phyloP scores from a whole-genome alignment of 345 rosid species.

The Kandelia obovata region DNA sequence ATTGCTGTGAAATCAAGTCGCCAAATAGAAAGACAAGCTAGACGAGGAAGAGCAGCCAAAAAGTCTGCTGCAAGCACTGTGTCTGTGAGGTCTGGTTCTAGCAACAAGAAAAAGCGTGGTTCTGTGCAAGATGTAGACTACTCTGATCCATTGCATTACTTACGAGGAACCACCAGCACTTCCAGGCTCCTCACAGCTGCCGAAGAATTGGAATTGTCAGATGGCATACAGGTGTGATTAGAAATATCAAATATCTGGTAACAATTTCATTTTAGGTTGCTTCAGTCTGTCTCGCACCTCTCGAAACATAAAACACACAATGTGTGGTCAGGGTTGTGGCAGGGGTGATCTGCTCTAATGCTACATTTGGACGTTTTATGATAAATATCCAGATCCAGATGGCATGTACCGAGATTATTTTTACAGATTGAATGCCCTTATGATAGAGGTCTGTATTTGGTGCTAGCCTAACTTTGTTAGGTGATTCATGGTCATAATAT shows the following conservation, averaged over 20 bases:
- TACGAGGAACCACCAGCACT: slow-evolving; percentile 62
- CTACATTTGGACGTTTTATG: too few relatives aligned
- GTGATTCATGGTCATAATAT: too few relatives aligned
- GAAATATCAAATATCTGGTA: background rate
- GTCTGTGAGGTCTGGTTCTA: slow-evolving; percentile 49
- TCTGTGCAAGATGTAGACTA: slow-evolving; percentile 59
- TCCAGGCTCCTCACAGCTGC: slow-evolving; percentile 75
- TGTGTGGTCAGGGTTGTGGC: too few relatives aligned
- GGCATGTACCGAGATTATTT: too few relatives aligned
- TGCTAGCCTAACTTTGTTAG: too few relatives aligned
- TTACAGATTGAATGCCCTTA: too few relatives aligned
- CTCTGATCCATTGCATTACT: slow-evolving; percentile 72
- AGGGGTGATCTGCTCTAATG: too few relatives aligned
- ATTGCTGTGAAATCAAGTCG: slow-evolving; percentile 70
- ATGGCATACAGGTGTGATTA: slow-evolving; percentile 79
- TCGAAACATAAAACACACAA: too few relatives aligned
- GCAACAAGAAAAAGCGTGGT: slow-evolving; percentile 54
- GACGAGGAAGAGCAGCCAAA: slow-evolving; percentile 64
- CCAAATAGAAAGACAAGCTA: slow-evolving; percentile 72
- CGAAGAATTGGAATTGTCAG: slow-evolving; percentile 78
- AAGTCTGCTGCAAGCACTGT: slow-evolving; percentile 52
- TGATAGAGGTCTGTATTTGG: too few relatives aligned
- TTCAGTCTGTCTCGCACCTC: too few relatives aligned
- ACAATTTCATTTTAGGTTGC: background rate
- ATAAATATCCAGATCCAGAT: too few relatives aligned